Evolutionary conservation across 495 filamentous ascomycete species (phyloP).

Genomic region (Penicillium soppii): DNA sequence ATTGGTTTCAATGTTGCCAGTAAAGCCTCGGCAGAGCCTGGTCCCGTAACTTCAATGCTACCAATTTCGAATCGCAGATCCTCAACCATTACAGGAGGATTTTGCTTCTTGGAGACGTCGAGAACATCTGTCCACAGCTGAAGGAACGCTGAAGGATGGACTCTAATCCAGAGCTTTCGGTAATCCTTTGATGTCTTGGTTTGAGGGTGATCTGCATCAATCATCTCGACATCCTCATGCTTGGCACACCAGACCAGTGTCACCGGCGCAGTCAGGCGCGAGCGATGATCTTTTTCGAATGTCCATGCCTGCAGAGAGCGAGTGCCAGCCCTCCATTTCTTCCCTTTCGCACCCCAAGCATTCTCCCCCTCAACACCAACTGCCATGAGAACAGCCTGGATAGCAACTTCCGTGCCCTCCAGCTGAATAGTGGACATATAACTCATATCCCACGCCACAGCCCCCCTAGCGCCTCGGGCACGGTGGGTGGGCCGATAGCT

Average conservation of each 20-base stretch:
- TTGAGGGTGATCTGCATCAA: constrained; percentile 22
- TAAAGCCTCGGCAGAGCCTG: constrained; percentile 78
- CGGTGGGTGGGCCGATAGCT: constrained; percentile 85
- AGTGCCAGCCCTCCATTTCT: constrained; percentile 72
- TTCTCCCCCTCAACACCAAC: constrained; percentile 57
- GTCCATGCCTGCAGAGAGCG: constrained; percentile 69
- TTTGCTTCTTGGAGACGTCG: constrained; percentile 65
- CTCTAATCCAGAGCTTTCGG: constrained; percentile 67
- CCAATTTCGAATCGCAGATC: constrained; percentile 93
- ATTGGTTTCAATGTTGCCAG: constrained; percentile 65
- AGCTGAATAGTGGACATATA: constrained; percentile 87
- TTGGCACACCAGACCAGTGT: constrained; percentile 67
- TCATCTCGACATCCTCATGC: constrained; percentile 38
- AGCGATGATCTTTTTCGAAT: constrained; percentile 53
- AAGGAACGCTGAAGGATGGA: constrained; percentile 87
- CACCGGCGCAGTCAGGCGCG: constrained; percentile 69
- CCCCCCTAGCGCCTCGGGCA: constrained; percentile 64
- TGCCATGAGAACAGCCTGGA: constrained; percentile 62
- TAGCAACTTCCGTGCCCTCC: constrained; percentile 61
- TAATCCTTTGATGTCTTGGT: constrained; percentile 35
- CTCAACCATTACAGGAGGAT: constrained; percentile 72
- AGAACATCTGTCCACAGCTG: constrained; percentile 81
- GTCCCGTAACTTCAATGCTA: constrained; percentile 85
- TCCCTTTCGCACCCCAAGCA: constrained; percentile 59
- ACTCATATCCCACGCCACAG: constrained; percentile 89